Evolutionary conservation across 805 yeast species (phyloP).

Genomic region (Wickerhamomyces ciferrii): DNA sequence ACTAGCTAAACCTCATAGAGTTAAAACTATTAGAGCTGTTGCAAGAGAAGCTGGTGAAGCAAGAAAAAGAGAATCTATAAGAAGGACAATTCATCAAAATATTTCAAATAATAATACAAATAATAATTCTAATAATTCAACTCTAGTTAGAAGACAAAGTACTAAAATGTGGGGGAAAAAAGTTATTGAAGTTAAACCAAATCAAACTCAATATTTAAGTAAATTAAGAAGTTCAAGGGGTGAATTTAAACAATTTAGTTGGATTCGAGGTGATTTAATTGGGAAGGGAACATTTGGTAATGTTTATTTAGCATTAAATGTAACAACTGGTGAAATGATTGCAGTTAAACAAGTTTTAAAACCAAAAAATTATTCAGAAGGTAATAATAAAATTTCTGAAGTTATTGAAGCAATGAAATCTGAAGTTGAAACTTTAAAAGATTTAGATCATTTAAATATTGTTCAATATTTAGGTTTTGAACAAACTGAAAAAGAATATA

Average conservation of each 20-base stretch:
- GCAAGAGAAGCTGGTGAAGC: constrained; percentile 85
- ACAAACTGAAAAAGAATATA: constrained; percentile 63
- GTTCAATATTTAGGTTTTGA: constrained; percentile 97
- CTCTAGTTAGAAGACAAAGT: constrained; percentile 61
- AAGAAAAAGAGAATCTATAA: constrained; percentile 32
- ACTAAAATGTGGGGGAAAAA: constrained; percentile 98
- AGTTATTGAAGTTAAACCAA: constrained; percentile 84
- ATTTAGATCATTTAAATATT: constrained; percentile 87
- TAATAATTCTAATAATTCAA: constrained; percentile 17
- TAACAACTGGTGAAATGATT: constrained; percentile 97
- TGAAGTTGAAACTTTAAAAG: constrained; percentile 92
- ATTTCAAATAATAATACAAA: constrained; percentile 9
- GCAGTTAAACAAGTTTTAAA: constrained; percentile 94
- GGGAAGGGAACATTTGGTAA: constrained; percentile 97
- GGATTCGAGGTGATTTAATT: constrained; percentile 96
- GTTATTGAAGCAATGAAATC: constrained; percentile 79
- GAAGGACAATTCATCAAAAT: constrained; percentile 2
- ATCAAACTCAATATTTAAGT: constrained; percentile 54
- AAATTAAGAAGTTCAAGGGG: constrained; percentile 62
- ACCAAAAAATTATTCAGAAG: constrained; percentile 33
- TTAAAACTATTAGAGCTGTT: constrained; percentile 89
- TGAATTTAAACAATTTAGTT: constrained; percentile 79
- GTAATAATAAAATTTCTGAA: constrained; percentile 43
- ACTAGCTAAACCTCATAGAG: constrained; percentile 43
- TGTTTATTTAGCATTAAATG: constrained; percentile 86